phyloP scores from a whole-genome alignment of 2,329 filamentous ascomycete species.

The Mollisia scopiformis region DNA sequence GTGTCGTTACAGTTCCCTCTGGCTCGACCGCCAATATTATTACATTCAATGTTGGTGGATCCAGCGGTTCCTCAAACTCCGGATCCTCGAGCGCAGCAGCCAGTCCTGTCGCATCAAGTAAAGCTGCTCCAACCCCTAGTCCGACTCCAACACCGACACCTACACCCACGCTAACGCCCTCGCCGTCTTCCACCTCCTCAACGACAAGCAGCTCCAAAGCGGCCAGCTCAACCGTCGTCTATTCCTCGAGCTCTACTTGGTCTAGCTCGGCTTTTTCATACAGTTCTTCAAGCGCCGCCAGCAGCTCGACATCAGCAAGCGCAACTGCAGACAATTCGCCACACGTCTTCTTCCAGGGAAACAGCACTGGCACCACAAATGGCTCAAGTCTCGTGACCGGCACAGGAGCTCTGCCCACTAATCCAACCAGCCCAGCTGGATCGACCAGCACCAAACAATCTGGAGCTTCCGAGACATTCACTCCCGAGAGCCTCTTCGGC shows the following conservation, averaged over 20 bases:
- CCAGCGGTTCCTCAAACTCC: conserved; percentile 7
- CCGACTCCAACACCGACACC: conserved; percentile 29
- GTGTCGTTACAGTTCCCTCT: conserved; percentile 74
- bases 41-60: conserved; percentile 50
- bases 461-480: conserved; percentile 18
- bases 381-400: conserved; percentile 6
- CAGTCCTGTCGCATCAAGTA: conserved; percentile 4
- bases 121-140: conserved; percentile 20
- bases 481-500: conserved; percentile 23
- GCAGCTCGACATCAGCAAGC: conserved; percentile 13
- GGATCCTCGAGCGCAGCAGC: conserved; percentile 12
- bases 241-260: conserved; percentile 15
- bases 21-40: conserved; percentile 70
- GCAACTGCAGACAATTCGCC: conserved; percentile 19
- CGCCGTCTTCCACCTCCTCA: conserved; percentile 15
- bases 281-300: conserved; percentile 17
- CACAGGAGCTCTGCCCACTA: background rate
- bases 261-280: conserved; percentile 11
- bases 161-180: conserved; percentile 22
- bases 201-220: conserved; percentile 1
- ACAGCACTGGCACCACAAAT: conserved; percentile 15
- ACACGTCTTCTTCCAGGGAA: conserved; percentile 32
- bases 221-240: conserved; percentile 10
- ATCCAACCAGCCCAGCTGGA: background rate
- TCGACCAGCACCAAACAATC: conserved; percentile 21